Conservation (phyloP, 192 early-diverging fungal species). For the Allomyces macrogynus region DNA sequence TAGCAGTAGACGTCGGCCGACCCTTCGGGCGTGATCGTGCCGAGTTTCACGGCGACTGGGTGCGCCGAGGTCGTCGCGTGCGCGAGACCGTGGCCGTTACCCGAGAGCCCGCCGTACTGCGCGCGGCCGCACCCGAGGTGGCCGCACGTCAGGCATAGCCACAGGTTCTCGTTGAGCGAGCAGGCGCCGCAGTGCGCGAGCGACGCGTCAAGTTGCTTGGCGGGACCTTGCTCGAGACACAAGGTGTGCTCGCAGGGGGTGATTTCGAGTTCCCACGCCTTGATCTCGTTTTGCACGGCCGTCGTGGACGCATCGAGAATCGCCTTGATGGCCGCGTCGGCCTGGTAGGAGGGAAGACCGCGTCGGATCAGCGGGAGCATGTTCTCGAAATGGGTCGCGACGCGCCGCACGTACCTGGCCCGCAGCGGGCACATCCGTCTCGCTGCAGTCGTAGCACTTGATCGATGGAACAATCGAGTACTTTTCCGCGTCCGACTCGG, state of each 20-base stretch:
- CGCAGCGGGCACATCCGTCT: no score
- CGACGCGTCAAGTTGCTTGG: constrained; percentile 20
- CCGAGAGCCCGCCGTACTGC: constrained; percentile 79
- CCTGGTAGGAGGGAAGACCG: constrained; percentile 17
- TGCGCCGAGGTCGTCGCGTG: constrained; percentile 66
- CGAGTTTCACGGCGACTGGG: constrained; percentile 69
- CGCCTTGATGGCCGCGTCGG: constrained; percentile 35
- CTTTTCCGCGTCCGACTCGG: constrained; percentile 43
- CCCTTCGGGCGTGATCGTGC: constrained; percentile 94
- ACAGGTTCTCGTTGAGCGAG: constrained; percentile 77
- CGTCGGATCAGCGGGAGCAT: not conserved
- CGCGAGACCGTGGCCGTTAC: constrained; percentile 76
- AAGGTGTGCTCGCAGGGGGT: constrained; percentile 57
- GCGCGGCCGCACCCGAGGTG: constrained; percentile 82
- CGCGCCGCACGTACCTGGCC: no score
- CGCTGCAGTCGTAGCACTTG: constrained; percentile 56
- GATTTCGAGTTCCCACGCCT: constrained; percentile 84
- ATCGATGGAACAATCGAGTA: constrained; percentile 56
- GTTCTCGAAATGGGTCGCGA: no score
- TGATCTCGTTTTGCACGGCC: constrained; percentile 64
- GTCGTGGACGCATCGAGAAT: constrained; percentile 63
- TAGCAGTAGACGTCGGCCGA: constrained; percentile 71
- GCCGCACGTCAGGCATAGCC: constrained; percentile 88
- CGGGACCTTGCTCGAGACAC: constrained; percentile 36
- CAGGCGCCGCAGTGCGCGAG: constrained; percentile 61